Percentiles rank a stretch among this genome's conserved stretches.
phyloP scores from a whole-genome alignment of 768 basidiomycete species.

The Mrakia frigida region DNA sequence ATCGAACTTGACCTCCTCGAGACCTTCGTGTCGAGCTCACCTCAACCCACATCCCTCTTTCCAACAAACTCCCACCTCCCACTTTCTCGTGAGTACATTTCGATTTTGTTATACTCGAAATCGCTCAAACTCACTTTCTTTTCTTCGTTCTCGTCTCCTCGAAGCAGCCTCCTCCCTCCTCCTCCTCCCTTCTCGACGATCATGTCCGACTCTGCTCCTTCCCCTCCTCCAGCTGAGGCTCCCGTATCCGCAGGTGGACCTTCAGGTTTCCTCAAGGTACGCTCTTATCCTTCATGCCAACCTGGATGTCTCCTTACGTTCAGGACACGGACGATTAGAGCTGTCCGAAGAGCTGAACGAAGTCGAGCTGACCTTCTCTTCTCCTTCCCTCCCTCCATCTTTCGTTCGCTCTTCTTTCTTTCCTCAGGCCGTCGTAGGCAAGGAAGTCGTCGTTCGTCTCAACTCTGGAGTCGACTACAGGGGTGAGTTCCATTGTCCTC shows the following conservation, averaged over 20 bases:
- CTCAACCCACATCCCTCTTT: no score
- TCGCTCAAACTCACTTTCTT: no score
- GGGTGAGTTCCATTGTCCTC: constrained; percentile 51
- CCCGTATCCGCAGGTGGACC: constrained; percentile 59
- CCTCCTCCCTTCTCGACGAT: neutral
- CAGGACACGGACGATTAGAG: neutral
- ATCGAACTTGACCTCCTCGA: no score
- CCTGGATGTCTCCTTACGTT: neutral
- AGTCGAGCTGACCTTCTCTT: constrained; percentile 7
- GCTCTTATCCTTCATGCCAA: neutral
- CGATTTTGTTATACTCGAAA: no score
- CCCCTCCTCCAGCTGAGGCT: constrained; percentile 46
- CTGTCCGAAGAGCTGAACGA: neutral
- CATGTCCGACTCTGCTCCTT: constrained; percentile 40
- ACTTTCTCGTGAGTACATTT: no score
- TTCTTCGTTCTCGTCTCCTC: no score
- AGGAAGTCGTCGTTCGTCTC: constrained; percentile 83
- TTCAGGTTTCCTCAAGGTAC: constrained; percentile 82
- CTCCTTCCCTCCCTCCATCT: neutral
- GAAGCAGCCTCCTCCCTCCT: no score
- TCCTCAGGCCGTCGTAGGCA: constrained; percentile 67
- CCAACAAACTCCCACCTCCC: no score
- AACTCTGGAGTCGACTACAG: constrained; percentile 90
- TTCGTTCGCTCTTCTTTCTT: neutral
- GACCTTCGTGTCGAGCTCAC: no score